A percentile compares a stretch with the other conserved stretches of the same genome.
phyloP scores from a whole-genome alignment of 1,139 yeast genomes.

The Zygosaccharomyces sapae region DNA sequence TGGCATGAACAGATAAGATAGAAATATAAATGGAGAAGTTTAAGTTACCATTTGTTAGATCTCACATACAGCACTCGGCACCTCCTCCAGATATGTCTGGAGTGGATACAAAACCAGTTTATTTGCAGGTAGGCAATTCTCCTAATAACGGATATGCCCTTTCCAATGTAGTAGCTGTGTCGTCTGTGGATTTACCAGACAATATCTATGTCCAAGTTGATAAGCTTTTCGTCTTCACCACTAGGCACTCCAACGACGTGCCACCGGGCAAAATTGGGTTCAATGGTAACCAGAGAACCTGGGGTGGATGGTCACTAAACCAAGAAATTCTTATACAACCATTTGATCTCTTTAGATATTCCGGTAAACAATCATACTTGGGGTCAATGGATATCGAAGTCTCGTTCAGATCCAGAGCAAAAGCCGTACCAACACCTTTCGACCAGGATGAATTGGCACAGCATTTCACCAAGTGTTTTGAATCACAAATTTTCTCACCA shows the following conservation, averaged over 20 bases:
- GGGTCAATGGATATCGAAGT: slow-evolving; percentile 78
- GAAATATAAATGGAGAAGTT: slow-evolving; percentile 35
- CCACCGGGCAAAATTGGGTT: slow-evolving; percentile 75
- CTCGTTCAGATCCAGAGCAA: slow-evolving; percentile 66
- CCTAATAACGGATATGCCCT: slow-evolving; percentile 66
- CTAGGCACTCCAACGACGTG: slow-evolving; percentile 51
- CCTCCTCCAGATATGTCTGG: slow-evolving; percentile 34
- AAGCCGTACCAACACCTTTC: slow-evolving; percentile 60
- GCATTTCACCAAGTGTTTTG: slow-evolving; percentile 58
- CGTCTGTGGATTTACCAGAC: slow-evolving; percentile 69
- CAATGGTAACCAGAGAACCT: slow-evolving; percentile 81
- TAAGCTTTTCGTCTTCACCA: slow-evolving; percentile 72
- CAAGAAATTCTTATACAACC: slow-evolving; percentile 67
- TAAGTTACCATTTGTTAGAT: slow-evolving; percentile 37
- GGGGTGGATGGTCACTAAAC: slow-evolving; percentile 86
- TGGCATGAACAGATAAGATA: neutral
- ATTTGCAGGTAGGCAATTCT: slow-evolving; percentile 49
- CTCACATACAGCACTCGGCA: slow-evolving; percentile 23
- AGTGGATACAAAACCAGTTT: slow-evolving; percentile 33
- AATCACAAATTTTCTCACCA: slow-evolving; percentile 82
- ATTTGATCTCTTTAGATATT: slow-evolving; percentile 53
- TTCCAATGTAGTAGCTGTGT: slow-evolving; percentile 71
- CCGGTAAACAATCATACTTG: slow-evolving; percentile 63
- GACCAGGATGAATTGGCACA: slow-evolving; percentile 80
- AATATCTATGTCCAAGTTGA: slow-evolving; percentile 62